Evolutionary conservation across 176 grass and related monocot genomes (phyloP).

Genomic region (Rhynchospora pubera): DNA sequence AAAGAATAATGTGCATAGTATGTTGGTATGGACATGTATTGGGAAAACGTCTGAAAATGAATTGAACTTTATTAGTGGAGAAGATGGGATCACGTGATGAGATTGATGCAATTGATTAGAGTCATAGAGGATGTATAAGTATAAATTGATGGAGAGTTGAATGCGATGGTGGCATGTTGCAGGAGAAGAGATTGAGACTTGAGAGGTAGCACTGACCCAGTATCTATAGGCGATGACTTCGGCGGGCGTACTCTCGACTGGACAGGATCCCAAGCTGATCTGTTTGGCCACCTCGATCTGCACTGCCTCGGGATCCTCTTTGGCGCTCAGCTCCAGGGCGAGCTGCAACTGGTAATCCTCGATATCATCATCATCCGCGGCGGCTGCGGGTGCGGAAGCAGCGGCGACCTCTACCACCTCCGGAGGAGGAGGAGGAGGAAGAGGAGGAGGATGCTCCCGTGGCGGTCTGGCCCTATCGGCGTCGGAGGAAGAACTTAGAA

Average conservation of each 20-base stretch:
- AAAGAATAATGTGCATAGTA: background rate
- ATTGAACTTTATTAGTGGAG: background rate
- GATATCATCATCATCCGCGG: constrained; percentile 50
- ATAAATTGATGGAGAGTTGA: constrained; percentile 11
- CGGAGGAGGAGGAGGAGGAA: background rate
- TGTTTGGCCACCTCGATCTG: constrained; percentile 95
- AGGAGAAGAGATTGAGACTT: background rate
- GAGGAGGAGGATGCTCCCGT: constrained; percentile 18
- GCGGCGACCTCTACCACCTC: background rate
- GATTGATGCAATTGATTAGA: background rate
- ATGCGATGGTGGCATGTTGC: background rate
- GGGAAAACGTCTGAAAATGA: background rate
- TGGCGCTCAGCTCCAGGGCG: constrained; percentile 83
- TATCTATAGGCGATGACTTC: constrained; percentile 65
- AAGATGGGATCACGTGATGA: constrained; percentile 15
- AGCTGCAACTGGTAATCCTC: constrained; percentile 96
- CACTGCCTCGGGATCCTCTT: constrained; percentile 92
- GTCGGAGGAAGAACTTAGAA: background rate
- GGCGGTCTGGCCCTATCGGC: background rate
- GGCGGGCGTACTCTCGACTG: constrained; percentile 38
- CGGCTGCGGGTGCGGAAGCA: constrained; percentile 12
- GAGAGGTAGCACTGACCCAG: constrained; percentile 53
- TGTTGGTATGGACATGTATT: background rate
- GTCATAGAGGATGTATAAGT: background rate
- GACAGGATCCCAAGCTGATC: constrained; percentile 77